A percentile compares a stretch with the other conserved stretches of the same genome.
These are phyloP conservation scores for Aspergillus cejpii DNA, from an alignment of 2,329 filamentous ascomycete species.

Conservation along the genomic window DNA sequence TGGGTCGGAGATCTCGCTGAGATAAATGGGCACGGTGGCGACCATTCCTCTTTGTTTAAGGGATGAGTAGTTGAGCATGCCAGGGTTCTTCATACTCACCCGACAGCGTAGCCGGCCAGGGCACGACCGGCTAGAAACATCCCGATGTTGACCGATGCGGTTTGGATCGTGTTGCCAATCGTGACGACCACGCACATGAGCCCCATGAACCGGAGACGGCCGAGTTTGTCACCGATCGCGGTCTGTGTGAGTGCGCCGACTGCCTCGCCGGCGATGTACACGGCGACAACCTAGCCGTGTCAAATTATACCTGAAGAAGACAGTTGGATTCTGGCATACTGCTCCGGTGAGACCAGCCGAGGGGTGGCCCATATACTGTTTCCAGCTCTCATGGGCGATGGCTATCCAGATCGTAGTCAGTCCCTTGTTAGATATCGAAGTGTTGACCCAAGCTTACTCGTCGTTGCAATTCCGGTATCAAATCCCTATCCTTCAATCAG, in stretches of 20 bases:
- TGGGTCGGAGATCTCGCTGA: conserved; percentile 49
- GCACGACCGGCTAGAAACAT: conserved; percentile 49
- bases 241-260: conserved; percentile 51
- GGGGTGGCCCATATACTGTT: conserved; percentile 53
- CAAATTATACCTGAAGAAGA: too few relatives aligned
- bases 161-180: conserved; percentile 50
- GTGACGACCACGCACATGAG: conserved; percentile 51
- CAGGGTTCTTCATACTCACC: conserved; percentile 25
- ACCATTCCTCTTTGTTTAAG: conserved; percentile 39
- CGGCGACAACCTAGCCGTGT: conserved; percentile 44
- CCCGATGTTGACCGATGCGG: conserved; percentile 49
- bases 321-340: conserved; percentile 25
- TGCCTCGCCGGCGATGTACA: conserved; percentile 56
- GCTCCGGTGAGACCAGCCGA: conserved; percentile 51
- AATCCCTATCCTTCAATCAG: conserved; percentile 43
- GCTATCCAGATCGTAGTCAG: conserved; percentile 28
- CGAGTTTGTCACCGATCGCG: conserved; percentile 48
- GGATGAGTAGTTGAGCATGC: background rate
- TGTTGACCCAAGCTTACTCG: conserved; percentile 36
- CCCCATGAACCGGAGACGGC: conserved; percentile 50
- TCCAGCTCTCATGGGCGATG: conserved; percentile 55
- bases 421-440: conserved; percentile 3
- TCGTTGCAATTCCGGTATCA: conserved; percentile 56
- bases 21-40: conserved; percentile 51
- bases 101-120: conserved; percentile 44